Conservation (phyloP, 495 filamentous ascomycete species). For the Haplographium delicatum region DNA sequence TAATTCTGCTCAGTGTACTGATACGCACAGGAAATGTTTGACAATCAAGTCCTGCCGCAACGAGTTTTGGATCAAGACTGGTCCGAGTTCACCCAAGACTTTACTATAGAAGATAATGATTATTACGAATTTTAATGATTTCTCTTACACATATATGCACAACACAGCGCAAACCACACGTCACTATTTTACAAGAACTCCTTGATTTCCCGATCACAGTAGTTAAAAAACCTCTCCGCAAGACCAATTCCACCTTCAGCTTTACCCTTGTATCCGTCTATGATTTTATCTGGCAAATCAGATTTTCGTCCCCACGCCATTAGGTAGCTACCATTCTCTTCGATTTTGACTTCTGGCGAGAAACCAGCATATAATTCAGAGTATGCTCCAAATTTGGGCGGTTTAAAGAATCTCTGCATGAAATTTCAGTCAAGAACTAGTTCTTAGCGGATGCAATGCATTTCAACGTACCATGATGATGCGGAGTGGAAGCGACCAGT, state of each 20-base stretch:
- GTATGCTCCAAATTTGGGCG: constrained; percentile 36
- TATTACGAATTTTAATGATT: not conserved
- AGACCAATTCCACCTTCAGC: constrained; percentile 25
- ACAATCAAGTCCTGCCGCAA: constrained; percentile 26
- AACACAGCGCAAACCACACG: not conserved
- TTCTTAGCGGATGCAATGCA: not conserved
- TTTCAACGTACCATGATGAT: constrained; percentile 12
- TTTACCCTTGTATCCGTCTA: constrained; percentile 14
- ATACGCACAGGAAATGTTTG: constrained; percentile 30
- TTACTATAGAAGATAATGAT: not conserved
- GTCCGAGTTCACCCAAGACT: not conserved
- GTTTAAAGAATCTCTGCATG: constrained; percentile 10
- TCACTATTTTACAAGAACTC: constrained; percentile 2
- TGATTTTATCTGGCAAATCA: constrained; percentile 19
- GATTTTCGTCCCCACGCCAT: constrained; percentile 30
- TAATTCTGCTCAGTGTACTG: constrained; percentile 16
- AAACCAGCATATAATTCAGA: constrained; percentile 41
- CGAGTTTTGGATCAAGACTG: not conserved
- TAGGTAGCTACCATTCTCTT: constrained; percentile 19
- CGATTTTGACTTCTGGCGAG: constrained; percentile 31
- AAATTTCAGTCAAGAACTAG: not conserved
- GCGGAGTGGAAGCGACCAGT: constrained; percentile 8
- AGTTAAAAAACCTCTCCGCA: constrained; percentile 31
- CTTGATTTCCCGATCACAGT: constrained; percentile 15
- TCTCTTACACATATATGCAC: not conserved